Percentiles rank a stretch among this genome's conserved stretches.
phyloP scores from a whole-genome alignment of 1,284 basidiomycete genomes.

The Leccinum pachyderme region DNA sequence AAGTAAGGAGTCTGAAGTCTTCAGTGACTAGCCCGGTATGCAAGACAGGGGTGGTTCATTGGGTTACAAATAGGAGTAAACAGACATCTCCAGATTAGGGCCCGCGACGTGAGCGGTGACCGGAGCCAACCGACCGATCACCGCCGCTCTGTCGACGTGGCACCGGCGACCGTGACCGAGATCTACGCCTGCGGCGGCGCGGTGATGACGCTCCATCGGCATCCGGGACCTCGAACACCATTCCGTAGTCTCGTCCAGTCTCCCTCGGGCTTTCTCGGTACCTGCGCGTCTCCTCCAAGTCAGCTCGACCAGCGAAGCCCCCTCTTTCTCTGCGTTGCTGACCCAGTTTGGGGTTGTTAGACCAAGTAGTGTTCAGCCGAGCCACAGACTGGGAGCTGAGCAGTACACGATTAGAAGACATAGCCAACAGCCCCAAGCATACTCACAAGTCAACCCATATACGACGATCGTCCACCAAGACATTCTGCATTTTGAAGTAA shows the following conservation, averaged over 20 bases:
- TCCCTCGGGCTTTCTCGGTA: constrained; percentile 50
- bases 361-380: constrained; percentile 67
- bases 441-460: constrained; percentile 96
- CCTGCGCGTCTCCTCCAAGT: constrained; percentile 65
- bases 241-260: constrained; percentile 50
- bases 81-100: constrained; percentile 4
- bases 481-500: constrained; percentile 99
- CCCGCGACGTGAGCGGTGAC: constrained; percentile 1
- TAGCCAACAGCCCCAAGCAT: background rate
- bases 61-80: constrained; percentile 25
- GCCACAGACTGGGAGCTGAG: constrained; percentile 88
- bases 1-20: too few species aligned
- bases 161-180: constrained; percentile 27
- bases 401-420: constrained; percentile 19
- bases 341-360: constrained; percentile 65
- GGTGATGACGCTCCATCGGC: constrained; percentile 6
- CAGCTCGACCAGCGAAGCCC: constrained; percentile 68
- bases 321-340: constrained; percentile 38
- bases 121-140: constrained; percentile 14
- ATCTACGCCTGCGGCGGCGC: constrained; percentile 20
- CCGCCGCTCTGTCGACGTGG: constrained; percentile 10
- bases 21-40: constrained; percentile 13
- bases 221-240: constrained; percentile 71
- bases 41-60: constrained; percentile 16
- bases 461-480: constrained; percentile 95